Conservation (phyloP, 2,329 filamentous ascomycete genomes). For the Fusarium chlamydosporum region DNA sequence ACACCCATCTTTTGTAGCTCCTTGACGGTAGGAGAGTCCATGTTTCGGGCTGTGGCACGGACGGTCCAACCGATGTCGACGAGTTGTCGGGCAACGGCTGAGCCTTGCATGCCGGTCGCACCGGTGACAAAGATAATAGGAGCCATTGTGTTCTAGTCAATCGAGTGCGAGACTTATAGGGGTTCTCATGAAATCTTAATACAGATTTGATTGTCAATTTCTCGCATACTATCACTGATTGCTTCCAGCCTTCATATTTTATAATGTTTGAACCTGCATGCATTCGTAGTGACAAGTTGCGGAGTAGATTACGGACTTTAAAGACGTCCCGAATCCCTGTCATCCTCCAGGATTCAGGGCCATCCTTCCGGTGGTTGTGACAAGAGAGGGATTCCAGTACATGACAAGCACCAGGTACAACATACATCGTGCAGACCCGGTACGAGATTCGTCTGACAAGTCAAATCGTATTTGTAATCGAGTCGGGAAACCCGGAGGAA, state of each 20-base stretch:
- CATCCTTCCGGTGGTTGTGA: not conserved
- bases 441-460: no score
- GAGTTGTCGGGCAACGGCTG: slow-evolving; percentile 4
- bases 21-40: not conserved
- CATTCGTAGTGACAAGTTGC: not conserved
- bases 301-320: not conserved
- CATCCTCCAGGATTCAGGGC: not conserved
- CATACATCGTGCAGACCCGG: no score
- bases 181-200: no score
- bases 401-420: no score
- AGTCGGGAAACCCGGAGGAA: not conserved
- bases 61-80: slow-evolving; percentile 7
- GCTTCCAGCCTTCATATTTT: not conserved
- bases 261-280: not conserved
- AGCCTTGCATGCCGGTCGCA: slow-evolving; percentile 19
- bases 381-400: no score
- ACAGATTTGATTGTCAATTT: no score
- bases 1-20: not conserved
- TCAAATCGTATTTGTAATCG: no score
- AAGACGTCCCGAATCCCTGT: no score
- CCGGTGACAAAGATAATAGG: slow-evolving; percentile 10
- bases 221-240: no score
- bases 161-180: no score
- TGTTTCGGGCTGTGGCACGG: slow-evolving; percentile 4
- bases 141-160: not conserved